phyloP scores from a whole-genome alignment of 2,329 filamentous ascomycete genomes.

The Paraphaeosphaeria minitans region DNA sequence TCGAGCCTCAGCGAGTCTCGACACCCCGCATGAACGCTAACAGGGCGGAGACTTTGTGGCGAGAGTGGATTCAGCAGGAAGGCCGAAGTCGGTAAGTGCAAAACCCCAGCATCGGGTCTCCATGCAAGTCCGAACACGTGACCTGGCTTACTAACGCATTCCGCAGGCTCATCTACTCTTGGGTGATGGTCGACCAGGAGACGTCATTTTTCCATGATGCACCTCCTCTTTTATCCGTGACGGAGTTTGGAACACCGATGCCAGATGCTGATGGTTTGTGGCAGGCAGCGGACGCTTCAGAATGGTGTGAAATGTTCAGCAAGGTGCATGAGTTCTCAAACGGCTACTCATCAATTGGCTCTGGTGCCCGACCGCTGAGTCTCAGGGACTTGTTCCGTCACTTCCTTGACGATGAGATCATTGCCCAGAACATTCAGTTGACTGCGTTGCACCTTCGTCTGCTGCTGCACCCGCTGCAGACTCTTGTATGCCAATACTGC shows the following conservation, averaged over 20 bases:
- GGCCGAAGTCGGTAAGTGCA: constrained; percentile 63
- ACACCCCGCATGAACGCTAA: constrained; percentile 54
- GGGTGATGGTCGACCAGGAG: constrained; percentile 76
- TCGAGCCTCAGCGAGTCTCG: constrained; percentile 59
- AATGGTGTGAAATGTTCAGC: constrained; percentile 66
- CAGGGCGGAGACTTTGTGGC: constrained; percentile 61
- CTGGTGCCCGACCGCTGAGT: constrained; percentile 61
- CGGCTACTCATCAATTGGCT: constrained; percentile 60
- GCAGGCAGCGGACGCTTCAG: constrained; percentile 62
- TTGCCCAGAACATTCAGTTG: constrained; percentile 55
- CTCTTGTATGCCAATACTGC: constrained; percentile 66
- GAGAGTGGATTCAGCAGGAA: constrained; percentile 68
- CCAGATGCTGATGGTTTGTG: constrained; percentile 68
- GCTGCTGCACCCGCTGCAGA: constrained; percentile 70
- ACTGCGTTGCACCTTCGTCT: constrained; percentile 67
- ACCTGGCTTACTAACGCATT: constrained; percentile 25
- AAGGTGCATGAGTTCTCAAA: constrained; percentile 61
- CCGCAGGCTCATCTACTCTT: constrained; percentile 71
- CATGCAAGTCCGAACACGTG: constrained; percentile 25
- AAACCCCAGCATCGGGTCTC: constrained; percentile 18
- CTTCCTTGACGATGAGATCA: constrained; percentile 68
- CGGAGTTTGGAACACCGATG: constrained; percentile 68
- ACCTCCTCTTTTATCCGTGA: constrained; percentile 62
- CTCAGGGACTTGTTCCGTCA: constrained; percentile 70
- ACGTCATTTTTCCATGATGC: constrained; percentile 48